A percentile compares a stretch with the other conserved stretches of the same genome.
Evolutionary conservation across 345 rosid species (phyloP).

Genomic region (Crucihimalaya himalaica): DNA sequence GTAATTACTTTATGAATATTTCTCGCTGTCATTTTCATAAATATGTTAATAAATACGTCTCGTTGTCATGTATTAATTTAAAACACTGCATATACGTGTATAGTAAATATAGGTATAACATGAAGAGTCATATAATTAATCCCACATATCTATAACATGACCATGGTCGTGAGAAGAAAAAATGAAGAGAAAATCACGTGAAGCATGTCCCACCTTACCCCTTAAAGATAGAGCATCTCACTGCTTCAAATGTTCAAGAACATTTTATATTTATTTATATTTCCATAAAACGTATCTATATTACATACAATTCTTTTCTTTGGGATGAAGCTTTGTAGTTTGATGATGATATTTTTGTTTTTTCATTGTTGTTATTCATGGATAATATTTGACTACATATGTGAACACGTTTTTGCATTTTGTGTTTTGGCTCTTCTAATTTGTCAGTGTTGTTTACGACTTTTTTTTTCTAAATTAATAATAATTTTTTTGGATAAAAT

Average conservation of each 20-base stretch:
- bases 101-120: conserved; percentile 23
- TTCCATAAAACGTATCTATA: background rate
- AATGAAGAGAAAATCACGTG: conserved; percentile 72
- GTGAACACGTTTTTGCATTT: conserved; percentile 32
- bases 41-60: conserved; percentile 25
- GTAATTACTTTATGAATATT: conserved; percentile 3
- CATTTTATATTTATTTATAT: background rate
- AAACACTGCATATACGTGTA: conserved; percentile 16
- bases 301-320: conserved; percentile 51
- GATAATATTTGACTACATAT: conserved; percentile 13
- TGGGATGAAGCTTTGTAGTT: conserved; percentile 52
- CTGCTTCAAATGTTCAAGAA: conserved; percentile 34
- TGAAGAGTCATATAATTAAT: conserved; percentile 34
- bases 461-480: background rate
- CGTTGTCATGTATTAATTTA: conserved; percentile 11
- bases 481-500: conserved; percentile 17
- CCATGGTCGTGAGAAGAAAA: conserved; percentile 26
- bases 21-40: conserved; percentile 10
- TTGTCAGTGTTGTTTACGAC: background rate
- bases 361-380: background rate
- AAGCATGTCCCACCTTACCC: conserved; percentile 64
- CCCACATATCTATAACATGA: conserved; percentile 20
- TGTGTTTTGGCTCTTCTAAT: conserved; percentile 13
- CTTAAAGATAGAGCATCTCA: conserved; percentile 59
- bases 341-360: background rate